Percentiles rank a stretch among this genome's conserved stretches.
phyloP scores from a whole-genome alignment of 176 grass and related monocot genomes.

The Eleusine indica region DNA sequence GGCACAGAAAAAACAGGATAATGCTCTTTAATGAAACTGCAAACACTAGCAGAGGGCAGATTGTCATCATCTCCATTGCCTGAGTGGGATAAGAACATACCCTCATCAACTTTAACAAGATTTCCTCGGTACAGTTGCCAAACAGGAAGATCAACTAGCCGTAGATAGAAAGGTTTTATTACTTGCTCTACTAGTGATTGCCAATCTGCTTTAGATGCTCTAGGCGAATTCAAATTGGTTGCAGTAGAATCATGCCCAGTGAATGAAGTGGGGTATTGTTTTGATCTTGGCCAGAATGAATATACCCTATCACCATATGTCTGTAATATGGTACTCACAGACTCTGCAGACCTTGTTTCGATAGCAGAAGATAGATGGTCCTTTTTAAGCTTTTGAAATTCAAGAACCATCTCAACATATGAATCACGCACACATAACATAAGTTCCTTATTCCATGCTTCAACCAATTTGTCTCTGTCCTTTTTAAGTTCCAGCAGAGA shows the following conservation, averaged over 20 bases:
- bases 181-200: slow-evolving; percentile 88
- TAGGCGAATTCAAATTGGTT: slow-evolving; percentile 48
- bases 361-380: slow-evolving; percentile 69
- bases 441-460: slow-evolving; percentile 96
- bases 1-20: slow-evolving; percentile 99
- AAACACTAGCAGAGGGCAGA: slow-evolving; percentile 81
- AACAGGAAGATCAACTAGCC: slow-evolving; percentile 90
- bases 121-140: slow-evolving; percentile 94
- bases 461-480: slow-evolving; percentile 58
- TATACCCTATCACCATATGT: slow-evolving; percentile 88
- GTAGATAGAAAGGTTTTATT: slow-evolving; percentile 90
- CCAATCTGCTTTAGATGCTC: slow-evolving; percentile 83
- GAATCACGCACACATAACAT: slow-evolving; percentile 91
- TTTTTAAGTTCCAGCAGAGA: slow-evolving; percentile 49
- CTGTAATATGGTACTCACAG: slow-evolving; percentile 72
- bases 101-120: slow-evolving; percentile 94
- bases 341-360: slow-evolving; percentile 57
- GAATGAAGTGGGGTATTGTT: slow-evolving; percentile 53
- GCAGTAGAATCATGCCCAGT: slow-evolving; percentile 43
- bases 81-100: slow-evolving; percentile 92
- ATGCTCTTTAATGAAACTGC: slow-evolving; percentile 98
- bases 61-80: slow-evolving; percentile 73
- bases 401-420: slow-evolving; percentile 90
- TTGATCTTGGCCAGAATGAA: slow-evolving; percentile 94
- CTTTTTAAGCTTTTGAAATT: slow-evolving; percentile 96